Evolutionary conservation across 768 basidiomycete species (phyloP).

Genomic region (Leucogyrophana mollusca): DNA sequence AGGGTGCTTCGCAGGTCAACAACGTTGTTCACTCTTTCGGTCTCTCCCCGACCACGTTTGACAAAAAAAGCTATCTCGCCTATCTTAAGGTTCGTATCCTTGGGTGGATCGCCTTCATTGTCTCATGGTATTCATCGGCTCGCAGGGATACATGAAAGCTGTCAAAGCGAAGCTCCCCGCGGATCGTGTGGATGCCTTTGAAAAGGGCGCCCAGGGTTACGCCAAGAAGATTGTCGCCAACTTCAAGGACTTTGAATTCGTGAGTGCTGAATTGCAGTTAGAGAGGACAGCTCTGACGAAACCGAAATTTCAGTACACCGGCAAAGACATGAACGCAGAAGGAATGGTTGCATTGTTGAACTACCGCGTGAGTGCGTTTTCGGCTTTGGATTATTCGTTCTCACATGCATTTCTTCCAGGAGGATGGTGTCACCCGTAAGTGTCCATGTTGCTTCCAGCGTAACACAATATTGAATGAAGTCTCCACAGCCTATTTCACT

Average conservation of each 20-base stretch:
- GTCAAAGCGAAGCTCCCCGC: slow-evolving; percentile 67
- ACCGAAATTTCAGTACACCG: slow-evolving; percentile 53
- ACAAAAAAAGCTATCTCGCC: slow-evolving; percentile 83
- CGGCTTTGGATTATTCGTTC: neutral
- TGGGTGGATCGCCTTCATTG: neutral
- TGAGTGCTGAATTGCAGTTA: slow-evolving; percentile 33
- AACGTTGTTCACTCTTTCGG: slow-evolving; percentile 92
- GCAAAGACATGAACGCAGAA: slow-evolving; percentile 78
- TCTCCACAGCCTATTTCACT: slow-evolving; percentile 82
- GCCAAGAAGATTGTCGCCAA: slow-evolving; percentile 89
- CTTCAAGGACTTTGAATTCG: slow-evolving; percentile 95
- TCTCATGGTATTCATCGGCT: neutral
- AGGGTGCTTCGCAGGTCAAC: slow-evolving; percentile 76
- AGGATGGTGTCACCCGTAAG: slow-evolving; percentile 82
- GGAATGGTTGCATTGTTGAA: slow-evolving; percentile 95
- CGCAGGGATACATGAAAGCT: slow-evolving; percentile 89
- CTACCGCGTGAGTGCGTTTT: slow-evolving; percentile 65
- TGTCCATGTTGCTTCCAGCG: slow-evolving; percentile 11
- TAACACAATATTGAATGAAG: no score
- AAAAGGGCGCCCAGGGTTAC: slow-evolving; percentile 71
- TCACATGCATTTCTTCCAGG: slow-evolving; percentile 38
- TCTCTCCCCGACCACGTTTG: slow-evolving; percentile 75
- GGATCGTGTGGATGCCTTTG: slow-evolving; percentile 70
- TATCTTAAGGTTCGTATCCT: slow-evolving; percentile 70
- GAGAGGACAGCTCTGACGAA: neutral